A percentile compares a stretch with the other conserved stretches of the same genome.
Evolutionary conservation across 2,329 filamentous ascomycete species (phyloP).

Genomic region (Truncatella angustata): DNA sequence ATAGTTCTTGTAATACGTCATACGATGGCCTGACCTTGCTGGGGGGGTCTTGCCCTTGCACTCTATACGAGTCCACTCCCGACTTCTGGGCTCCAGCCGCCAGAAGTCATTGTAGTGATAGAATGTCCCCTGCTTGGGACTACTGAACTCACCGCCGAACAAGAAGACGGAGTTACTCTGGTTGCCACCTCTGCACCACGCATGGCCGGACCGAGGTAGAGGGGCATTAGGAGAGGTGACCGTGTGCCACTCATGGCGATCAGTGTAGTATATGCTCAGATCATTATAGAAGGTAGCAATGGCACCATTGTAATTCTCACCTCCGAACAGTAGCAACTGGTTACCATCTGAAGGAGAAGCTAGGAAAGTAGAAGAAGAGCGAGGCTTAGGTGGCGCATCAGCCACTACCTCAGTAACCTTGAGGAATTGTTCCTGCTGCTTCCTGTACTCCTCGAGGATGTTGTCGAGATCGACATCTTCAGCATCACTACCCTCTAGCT

Average conservation of each 20-base stretch:
- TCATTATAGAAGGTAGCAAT: constrained; percentile 72
- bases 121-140: constrained; percentile 93
- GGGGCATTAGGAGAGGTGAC: constrained; percentile 91
- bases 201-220: constrained; percentile 86
- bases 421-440: constrained; percentile 88
- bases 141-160: constrained; percentile 92
- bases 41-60: constrained; percentile 74
- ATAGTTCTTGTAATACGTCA: constrained; percentile 97
- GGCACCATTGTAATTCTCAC: constrained; percentile 93
- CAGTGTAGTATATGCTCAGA: constrained; percentile 70
- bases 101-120: constrained; percentile 99
- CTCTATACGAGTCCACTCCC: constrained; percentile 92
- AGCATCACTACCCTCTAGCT: constrained; percentile 77
- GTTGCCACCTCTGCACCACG: constrained; percentile 89
- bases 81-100: constrained; percentile 76
- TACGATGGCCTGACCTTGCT: constrained; percentile 86
- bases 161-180: constrained; percentile 78
- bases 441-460: constrained; percentile 89
- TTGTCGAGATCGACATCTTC: constrained; percentile 93
- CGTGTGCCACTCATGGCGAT: constrained; percentile 84
- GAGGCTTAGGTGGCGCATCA: constrained; percentile 70
- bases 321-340: constrained; percentile 87
- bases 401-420: constrained; percentile 83
- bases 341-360: constrained; percentile 84
- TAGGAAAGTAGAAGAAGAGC: constrained; percentile 78